These are phyloP conservation scores for Blyttiomyces sp. DNA, from an alignment of 371 early-diverging fungal genomes.

Conservation along the genomic window DNA sequence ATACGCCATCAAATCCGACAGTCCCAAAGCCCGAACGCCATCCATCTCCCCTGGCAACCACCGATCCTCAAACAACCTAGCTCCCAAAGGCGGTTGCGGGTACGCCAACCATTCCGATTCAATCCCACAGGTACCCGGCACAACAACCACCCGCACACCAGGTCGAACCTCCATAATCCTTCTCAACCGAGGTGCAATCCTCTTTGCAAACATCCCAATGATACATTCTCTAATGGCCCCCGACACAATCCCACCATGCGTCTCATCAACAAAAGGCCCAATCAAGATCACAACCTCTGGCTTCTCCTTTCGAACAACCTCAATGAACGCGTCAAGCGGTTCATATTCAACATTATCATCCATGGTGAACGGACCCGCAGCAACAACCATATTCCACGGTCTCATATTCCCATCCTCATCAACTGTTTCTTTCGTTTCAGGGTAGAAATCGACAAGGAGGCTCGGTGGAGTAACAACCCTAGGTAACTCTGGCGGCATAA, in stretches of 20 bases:
- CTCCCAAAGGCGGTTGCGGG: conserved; percentile 77
- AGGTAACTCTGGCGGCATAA: conserved; percentile 26
- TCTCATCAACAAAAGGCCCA: conserved; percentile 80
- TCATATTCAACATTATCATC: conserved; percentile 55
- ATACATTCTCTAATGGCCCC: conserved; percentile 4
- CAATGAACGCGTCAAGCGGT: conserved; percentile 70
- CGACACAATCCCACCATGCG: conserved; percentile 57
- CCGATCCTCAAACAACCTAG: conserved; percentile 10
- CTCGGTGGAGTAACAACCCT: conserved; percentile 5
- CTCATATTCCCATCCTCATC: conserved; percentile 1
- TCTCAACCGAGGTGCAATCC: conserved; percentile 53
- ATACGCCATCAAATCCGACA: background rate
- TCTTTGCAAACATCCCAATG: conserved; percentile 58
- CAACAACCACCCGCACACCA: conserved; percentile 42
- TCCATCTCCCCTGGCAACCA: conserved; percentile 7
- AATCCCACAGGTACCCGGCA: conserved; percentile 75
- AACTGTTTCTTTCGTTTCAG: background rate
- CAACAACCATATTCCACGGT: conserved; percentile 65
- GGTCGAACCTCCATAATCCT: conserved; percentile 2
- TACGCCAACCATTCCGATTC: conserved; percentile 66
- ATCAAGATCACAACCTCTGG: conserved; percentile 80
- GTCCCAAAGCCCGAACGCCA: conserved; percentile 2
- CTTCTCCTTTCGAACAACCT: conserved; percentile 49
- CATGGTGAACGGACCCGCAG: conserved; percentile 84
- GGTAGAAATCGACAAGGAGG: background rate